Conservation (phyloP, 176 grass and related monocot genomes). For the Tillandsia fasciculata region DNA sequence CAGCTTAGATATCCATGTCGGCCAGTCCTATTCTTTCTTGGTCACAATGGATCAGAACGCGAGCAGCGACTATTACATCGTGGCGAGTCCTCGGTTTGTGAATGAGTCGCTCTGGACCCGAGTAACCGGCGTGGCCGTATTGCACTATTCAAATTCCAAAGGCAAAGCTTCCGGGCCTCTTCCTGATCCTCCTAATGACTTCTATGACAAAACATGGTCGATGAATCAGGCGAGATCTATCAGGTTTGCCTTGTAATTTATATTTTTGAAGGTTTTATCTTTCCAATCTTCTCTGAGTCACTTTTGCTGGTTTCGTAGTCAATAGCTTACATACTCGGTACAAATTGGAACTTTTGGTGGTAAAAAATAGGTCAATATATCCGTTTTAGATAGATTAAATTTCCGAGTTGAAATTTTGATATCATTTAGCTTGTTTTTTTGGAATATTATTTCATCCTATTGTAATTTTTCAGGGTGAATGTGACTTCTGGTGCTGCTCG, state of each 20-base stretch:
- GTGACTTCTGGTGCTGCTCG: conserved; percentile 64
- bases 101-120: conserved; percentile 42
- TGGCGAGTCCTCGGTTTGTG: conserved; percentile 76
- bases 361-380: too few relatives aligned
- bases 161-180: conserved; percentile 56
- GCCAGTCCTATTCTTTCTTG: conserved; percentile 87
- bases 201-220: conserved; percentile 55
- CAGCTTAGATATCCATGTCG: conserved; percentile 84
- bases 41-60: conserved; percentile 87
- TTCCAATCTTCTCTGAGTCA: background rate
- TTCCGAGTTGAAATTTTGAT: background rate
- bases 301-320: too few relatives aligned
- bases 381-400: too few relatives aligned
- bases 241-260: conserved; percentile 45
- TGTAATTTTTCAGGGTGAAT: conserved; percentile 54
- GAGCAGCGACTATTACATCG: conserved; percentile 78
- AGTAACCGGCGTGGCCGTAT: conserved; percentile 64
- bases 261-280: background rate
- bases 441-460: background rate
- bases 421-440: background rate
- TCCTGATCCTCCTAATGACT: conserved; percentile 66
- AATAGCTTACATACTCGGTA: too few relatives aligned
- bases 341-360: too few relatives aligned
- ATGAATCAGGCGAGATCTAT: conserved; percentile 79
- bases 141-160: conserved; percentile 88